Base-by-base conservation (phyloP, 2,329 filamentous ascomycete species). In the Didymella sp. region DNA sequence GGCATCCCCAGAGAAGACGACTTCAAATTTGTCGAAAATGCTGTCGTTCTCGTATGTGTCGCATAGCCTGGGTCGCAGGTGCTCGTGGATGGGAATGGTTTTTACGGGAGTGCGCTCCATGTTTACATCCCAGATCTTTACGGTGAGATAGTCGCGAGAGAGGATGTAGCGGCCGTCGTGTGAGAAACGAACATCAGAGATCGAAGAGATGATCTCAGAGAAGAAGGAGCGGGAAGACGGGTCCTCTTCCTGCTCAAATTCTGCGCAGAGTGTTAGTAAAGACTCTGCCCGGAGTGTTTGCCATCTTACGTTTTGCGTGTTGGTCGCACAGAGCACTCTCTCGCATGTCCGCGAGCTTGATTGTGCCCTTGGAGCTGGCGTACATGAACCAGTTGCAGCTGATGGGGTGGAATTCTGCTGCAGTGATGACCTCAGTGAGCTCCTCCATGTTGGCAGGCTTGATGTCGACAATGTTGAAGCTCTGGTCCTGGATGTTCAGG, bases 301-400 rank as follows among this genome's bases (percentile, higher is more conserved):
- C 1, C 15, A 40, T 82, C 89, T 70, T 85, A 98, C 95, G 84
- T 80, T 99, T 99, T 17, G 92, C 89, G 74, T 99, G 95, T 73
- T 96, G 88, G 74, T 99, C 95, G 73, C 95, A 99, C 49, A 99
- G 82, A 27, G 95, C 95, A 73, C 92, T 96, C 82, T 97, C 90
- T 71, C 95, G 88, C 95, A 99, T 99, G 73, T 99, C 95, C 44
- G 95, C 95, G 69, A 99, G 84, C 81, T 99, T 99, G 81, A 99
- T 98, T 31, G 95, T 98, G 59, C 95, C 95, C 79, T 99, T 99
- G 58, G 93, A 97, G 78, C 94, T 98, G 68, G 95, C 95, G 77
- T 98, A 99, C 94, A 99, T 99, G 81, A 99, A 98, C 92, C 92
- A 96, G 79, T 99, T 98, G 84, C 95, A 99, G 82, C 93, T 96